These are phyloP conservation scores for Oxytropis ochrocephala DNA, from an alignment of 306 rosid genomes.

Conservation along the genomic window DNA sequence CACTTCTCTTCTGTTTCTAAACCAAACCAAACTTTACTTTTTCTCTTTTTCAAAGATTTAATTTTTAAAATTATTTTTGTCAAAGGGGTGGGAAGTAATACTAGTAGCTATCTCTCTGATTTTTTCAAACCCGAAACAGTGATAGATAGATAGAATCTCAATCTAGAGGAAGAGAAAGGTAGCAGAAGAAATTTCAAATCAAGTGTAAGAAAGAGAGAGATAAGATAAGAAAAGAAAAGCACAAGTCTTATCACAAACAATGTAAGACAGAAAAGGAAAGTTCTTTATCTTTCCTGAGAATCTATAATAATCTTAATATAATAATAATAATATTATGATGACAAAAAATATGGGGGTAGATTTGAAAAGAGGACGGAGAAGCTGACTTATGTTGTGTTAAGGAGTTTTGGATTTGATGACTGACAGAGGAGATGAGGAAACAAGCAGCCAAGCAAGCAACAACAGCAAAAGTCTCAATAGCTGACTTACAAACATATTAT, in stretches of 20 bases:
- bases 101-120: slow-evolving; percentile 15
- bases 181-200: slow-evolving; percentile 38
- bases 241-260: neutral
- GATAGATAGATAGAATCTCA: slow-evolving; percentile 12
- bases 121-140: slow-evolving; percentile 29
- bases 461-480: slow-evolving; percentile 19
- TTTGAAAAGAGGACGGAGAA: slow-evolving; percentile 18
- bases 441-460: neutral
- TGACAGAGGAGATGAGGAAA: neutral
- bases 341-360: neutral
- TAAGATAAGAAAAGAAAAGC: neutral
- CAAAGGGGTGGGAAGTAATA: neutral
- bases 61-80: neutral
- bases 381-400: slow-evolving; percentile 40
- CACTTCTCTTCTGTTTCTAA: slow-evolving; percentile 18
- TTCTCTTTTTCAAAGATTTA: neutral
- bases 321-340: neutral
- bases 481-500: slow-evolving; percentile 9
- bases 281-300: slow-evolving; percentile 32
- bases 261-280: slow-evolving; percentile 40
- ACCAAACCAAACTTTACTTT: slow-evolving; percentile 10
- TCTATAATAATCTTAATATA: slow-evolving; percentile 10
- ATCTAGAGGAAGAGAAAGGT: slow-evolving; percentile 33
- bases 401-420: slow-evolving; percentile 5
- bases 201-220: slow-evolving; percentile 14